These are phyloP conservation scores for Thermomucor indicae-seudaticae DNA, from an alignment of 371 early-diverging fungal species.

Conservation along the genomic window DNA sequence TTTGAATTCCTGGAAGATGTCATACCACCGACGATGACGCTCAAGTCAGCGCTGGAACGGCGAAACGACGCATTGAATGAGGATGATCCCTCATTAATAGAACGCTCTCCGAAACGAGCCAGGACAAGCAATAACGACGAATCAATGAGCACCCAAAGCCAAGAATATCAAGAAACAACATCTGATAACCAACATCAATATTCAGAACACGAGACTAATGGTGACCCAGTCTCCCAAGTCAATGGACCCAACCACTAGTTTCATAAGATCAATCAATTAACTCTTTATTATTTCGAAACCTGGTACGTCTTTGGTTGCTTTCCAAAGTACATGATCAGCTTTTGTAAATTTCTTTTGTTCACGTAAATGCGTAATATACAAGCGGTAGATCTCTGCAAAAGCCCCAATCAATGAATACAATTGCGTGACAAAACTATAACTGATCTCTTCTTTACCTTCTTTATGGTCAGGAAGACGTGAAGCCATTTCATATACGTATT, in stretches of 20 bases:
- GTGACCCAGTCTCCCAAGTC: neutral
- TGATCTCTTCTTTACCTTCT: slow-evolving; percentile 37
- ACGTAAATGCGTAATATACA: slow-evolving; percentile 54
- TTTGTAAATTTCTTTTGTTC: slow-evolving; percentile 37
- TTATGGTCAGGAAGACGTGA: slow-evolving; percentile 44
- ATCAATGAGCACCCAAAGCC: neutral
- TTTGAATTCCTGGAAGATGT: slow-evolving; percentile 52
- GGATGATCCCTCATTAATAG: slow-evolving; percentile 16
- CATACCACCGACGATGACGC: slow-evolving; percentile 54
- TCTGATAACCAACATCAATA: neutral
- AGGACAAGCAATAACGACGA: neutral
- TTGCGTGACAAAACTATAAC: neutral
- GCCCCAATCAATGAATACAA: neutral
- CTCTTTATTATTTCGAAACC: slow-evolving; percentile 2
- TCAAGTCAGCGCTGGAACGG: slow-evolving; percentile 52
- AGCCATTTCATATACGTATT: slow-evolving; percentile 52
- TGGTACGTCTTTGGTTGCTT: slow-evolving; percentile 53
- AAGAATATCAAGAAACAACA: neutral
- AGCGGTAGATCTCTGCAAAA: slow-evolving; percentile 59
- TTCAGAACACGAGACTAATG: neutral
- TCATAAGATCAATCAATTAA: neutral
- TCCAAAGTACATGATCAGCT: slow-evolving; percentile 58
- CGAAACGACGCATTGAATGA: slow-evolving; percentile 39
- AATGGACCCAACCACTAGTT: too few species aligned
- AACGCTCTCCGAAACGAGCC: slow-evolving; percentile 11